Evolutionary conservation across 73 alveolate species (phyloP), one percentile per base, ranked within the genome.

Genomic region (Diophrys appendiculata): DNA sequence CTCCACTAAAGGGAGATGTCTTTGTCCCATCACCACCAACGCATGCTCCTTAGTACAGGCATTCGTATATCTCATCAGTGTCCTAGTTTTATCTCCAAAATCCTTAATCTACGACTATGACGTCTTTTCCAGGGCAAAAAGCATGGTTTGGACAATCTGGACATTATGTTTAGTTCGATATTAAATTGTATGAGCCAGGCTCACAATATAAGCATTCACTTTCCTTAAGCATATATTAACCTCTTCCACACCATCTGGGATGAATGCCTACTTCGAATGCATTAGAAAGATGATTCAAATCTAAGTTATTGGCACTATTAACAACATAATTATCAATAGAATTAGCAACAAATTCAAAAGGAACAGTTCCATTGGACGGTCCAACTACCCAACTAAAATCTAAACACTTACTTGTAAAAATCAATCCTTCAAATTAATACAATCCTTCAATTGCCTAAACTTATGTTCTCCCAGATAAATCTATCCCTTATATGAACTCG

Each of bases 111-210:
- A 76, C 85, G 24, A 27, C 26, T 28, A 76, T 64, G 1, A n/a
- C 65, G 24, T 76, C 65, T 24, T 65, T 52, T 64, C 85, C 85
- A 1, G 69, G 77, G 32, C 85, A 76, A 28, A 26, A 28, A 1
- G 85, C 76, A 65, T 76, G 33, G 2, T 29, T 64, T n/a, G 85
- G 85, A 34, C 85, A 76, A 29, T 43, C 60, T 43, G 5, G 5
- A 43, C 60, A 43, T 18, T 43, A 5, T 43, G 60, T 43, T 43
- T 43, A 43, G 5, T 43, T 18, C 18, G 5, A 11, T 43, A 43
- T 11, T 43, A 43, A 18, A 43, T 43, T 43, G 60, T 43, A 43
- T 43, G 5, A 11, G n/a, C 60, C 60, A 43, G 60, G 60, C 18
- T 43, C 60, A 43, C 60, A 43, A 43, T 43, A 43, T 43, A 43